Percentiles rank a stretch among this genome's conserved stretches.
Conservation (phyloP, 2,329 filamentous ascomycete genomes). For the Raffaelea deltoideospora region DNA sequence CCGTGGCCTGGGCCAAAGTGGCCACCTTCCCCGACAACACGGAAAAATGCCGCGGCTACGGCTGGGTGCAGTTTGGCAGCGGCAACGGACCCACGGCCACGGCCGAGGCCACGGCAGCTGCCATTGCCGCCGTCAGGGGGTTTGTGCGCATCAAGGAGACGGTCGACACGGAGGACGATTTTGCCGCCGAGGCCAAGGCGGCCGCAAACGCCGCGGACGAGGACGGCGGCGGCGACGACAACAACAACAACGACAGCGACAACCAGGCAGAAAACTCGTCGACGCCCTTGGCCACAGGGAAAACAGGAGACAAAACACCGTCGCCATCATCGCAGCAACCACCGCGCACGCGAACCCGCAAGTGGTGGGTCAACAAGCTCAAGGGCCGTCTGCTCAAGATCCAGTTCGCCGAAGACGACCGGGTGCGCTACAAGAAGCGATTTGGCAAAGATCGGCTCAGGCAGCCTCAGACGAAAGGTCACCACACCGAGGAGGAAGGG, state of each 20-base stretch:
- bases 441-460: conserved; percentile 60
- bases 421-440: conserved; percentile 82
- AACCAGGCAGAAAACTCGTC: no score
- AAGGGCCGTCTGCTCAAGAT: conserved; percentile 68
- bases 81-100: conserved; percentile 3
- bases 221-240: conserved; percentile 15
- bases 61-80: conserved; percentile 78
- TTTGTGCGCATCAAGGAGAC: conserved; percentile 59
- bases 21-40: conserved; percentile 84
- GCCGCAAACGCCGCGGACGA: conserved; percentile 22
- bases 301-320: conserved; percentile 11
- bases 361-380: conserved; percentile 78
- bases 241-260: conserved; percentile 10
- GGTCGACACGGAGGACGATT: conserved; percentile 46
- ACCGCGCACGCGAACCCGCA: conserved; percentile 43
- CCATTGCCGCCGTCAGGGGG: conserved; percentile 63
- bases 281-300: conserved; percentile 24
- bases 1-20: conserved; percentile 68
- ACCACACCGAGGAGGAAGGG: conserved; percentile 8
- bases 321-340: conserved; percentile 21
- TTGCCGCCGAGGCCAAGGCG: conserved; percentile 31
- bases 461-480: conserved; percentile 14
- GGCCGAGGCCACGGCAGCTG: conserved; percentile 49
- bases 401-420: conserved; percentile 87
- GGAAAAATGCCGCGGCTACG: conserved; percentile 96